Base-by-base conservation (phyloP, 495 filamentous ascomycete genomes). In the Tuber brumale region DNA sequence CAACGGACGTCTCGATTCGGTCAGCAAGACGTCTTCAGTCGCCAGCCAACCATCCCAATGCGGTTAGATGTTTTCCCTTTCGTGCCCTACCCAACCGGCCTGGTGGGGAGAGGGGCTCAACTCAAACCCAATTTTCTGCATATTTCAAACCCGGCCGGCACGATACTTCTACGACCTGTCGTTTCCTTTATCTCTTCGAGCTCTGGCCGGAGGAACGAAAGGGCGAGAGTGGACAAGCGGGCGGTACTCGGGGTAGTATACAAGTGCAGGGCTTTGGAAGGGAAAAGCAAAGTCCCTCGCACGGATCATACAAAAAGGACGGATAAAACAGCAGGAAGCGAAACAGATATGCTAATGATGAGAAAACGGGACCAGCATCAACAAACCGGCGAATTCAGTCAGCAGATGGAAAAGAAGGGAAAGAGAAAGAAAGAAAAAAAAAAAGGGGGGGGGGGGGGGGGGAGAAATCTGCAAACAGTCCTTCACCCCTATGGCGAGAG, bases 61-160 rank as follows among this genome's bases (percentile, higher is more conserved):
- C n/a, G 75, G 78, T 23, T 80, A 80, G 78, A 10, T 39, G 12
- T 73, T 66, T 76, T 79, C 78, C 77, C 45, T 69, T 80, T 80
- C 35, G n/a, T 46, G 78, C 78, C 77, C 70, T 70, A 69, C 70
- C 72, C 78, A 80, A 71, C 76, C 78, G 76, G 78, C 70, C 78
- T 57, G 42, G 51, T 31, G 51, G 51, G 27, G 51, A n/a, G 51
- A 61, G 51, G 51, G n/a, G 42, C 74, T 77, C 70, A 39, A 35
- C 43, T 72, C 72, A 71, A 61, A 61, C 51, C 69, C 72, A 31
- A 75, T 72, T 78, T 73, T 74, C 5, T 71, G 42, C 57, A 80
- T 72, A 80, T 80, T 79, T 73, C 41, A 61, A 80, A 79, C 57
- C 73, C 43, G 77, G 37, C 78, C 70, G 72, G 72, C 39, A 31